Evolutionary conservation across 306 rosid species (phyloP).

Genomic region (Urtica urens): DNA sequence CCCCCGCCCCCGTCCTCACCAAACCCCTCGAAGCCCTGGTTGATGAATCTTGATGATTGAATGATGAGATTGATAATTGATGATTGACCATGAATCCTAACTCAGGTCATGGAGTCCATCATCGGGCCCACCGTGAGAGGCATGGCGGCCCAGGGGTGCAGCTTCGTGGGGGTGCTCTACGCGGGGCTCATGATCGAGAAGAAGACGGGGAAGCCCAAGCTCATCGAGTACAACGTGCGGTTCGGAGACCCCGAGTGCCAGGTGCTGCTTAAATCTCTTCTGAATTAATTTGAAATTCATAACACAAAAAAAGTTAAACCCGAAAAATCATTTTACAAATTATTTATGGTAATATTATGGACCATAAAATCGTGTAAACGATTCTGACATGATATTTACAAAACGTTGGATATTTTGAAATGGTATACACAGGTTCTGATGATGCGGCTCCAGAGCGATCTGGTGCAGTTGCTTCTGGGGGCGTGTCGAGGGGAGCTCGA

Average conservation of each 20-base stretch:
- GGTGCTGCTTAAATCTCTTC: too few species aligned
- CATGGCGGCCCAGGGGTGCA: constrained; percentile 83
- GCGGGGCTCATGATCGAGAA: constrained; percentile 97
- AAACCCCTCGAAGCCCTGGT: constrained; percentile 63
- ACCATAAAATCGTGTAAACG: too few species aligned
- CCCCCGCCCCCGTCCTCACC: constrained; percentile 81
- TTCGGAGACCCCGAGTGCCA: constrained; percentile 99
- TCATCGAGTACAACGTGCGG: constrained; percentile 91
- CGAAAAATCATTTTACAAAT: too few species aligned
- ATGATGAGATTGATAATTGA: too few species aligned
- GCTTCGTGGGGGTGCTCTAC: constrained; percentile 83
- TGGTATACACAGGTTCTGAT: constrained; percentile 85
- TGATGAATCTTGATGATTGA: too few species aligned
- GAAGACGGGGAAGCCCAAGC: constrained; percentile 84
- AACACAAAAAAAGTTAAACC: too few species aligned
- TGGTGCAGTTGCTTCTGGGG: constrained; percentile 78
- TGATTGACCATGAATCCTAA: too few species aligned
- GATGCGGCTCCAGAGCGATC: constrained; percentile 85
- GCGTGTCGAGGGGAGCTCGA: constrained; percentile 84
- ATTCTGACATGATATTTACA: too few species aligned
- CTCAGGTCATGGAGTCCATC: constrained; percentile 86
- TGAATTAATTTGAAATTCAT: too few species aligned
- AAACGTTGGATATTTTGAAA: too few species aligned
- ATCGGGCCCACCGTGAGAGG: constrained; percentile 88
- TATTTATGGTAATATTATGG: too few species aligned